phyloP scores from a whole-genome alignment of 1,139 yeast species.

The Saccharomyces hybrid region DNA sequence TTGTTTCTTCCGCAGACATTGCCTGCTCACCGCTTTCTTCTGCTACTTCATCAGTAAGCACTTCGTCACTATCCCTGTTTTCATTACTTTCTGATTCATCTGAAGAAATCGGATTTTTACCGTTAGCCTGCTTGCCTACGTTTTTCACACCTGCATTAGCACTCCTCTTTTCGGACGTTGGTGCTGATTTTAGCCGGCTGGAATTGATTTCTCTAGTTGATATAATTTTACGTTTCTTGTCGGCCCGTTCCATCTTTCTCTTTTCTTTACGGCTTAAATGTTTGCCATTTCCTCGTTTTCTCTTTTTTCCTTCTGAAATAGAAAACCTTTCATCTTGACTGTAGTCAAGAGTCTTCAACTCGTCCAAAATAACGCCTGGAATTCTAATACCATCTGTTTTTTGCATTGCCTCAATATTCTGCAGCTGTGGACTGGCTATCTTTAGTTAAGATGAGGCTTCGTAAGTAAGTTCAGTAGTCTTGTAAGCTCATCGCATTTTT shows the following conservation, averaged over 20 bases:
- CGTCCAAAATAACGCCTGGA: constrained; percentile 63
- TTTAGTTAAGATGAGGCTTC: constrained; percentile 8
- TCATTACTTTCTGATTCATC: constrained; percentile 1
- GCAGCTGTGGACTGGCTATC: not conserved
- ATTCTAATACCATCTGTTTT: constrained; percentile 48
- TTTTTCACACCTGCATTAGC: not conserved
- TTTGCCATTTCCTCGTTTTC: constrained; percentile 11
- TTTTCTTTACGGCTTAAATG: constrained; percentile 28
- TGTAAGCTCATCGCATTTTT: constrained; percentile 15
- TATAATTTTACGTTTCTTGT: constrained; percentile 19
- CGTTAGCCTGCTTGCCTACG: not conserved
- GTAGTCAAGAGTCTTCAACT: constrained; percentile 45
- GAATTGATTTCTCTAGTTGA: not conserved
- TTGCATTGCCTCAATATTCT: not conserved
- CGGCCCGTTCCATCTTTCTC: constrained; percentile 28
- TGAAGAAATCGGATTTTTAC: not conserved
- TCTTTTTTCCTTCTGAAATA: constrained; percentile 12
- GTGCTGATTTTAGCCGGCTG: not conserved
- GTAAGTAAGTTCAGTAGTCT: not conserved
- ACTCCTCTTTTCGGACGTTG: not conserved
- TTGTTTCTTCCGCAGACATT: constrained; percentile 34
- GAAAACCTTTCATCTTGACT: constrained; percentile 27
- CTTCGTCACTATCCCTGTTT: constrained; percentile 5
- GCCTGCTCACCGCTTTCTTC: constrained; percentile 7
- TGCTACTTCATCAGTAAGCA: constrained; percentile 25